Percentiles rank a stretch among this genome's conserved stretches.
phyloP scores from a whole-genome alignment of 176 grass and related monocot genomes.

The Areca catechu region DNA sequence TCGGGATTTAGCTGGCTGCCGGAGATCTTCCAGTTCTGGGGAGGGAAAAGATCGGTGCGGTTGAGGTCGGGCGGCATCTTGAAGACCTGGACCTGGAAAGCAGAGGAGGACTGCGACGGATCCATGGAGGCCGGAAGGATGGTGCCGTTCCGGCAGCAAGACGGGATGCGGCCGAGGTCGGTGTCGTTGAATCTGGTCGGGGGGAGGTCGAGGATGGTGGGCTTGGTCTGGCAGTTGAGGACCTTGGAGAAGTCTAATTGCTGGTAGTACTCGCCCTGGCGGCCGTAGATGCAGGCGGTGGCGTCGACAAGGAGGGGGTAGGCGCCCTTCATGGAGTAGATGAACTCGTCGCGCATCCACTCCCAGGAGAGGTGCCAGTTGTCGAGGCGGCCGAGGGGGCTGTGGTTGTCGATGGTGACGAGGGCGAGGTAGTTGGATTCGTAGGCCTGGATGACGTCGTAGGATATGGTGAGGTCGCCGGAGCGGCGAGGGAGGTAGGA shows the following conservation, averaged over 20 bases:
- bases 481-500: conserved; percentile 40
- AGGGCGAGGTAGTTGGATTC: conserved; percentile 65
- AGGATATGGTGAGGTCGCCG: conserved; percentile 78
- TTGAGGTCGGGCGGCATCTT: conserved; percentile 92
- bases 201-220: conserved; percentile 62
- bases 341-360: conserved; percentile 74
- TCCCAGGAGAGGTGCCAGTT: conserved; percentile 79
- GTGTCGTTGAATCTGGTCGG: conserved; percentile 67
- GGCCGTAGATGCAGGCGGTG: conserved; percentile 58
- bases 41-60: conserved; percentile 56
- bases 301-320: conserved; percentile 41
- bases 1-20: conserved; percentile 62
- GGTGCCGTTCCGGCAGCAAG: conserved; percentile 93
- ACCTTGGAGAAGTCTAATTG: conserved; percentile 65
- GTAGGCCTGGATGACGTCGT: conserved; percentile 68
- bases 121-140: conserved; percentile 86
- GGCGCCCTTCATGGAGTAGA: conserved; percentile 66
- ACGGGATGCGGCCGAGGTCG: conserved; percentile 41
- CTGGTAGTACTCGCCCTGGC: conserved; percentile 44
- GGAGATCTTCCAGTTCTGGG: conserved; percentile 56
- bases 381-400: conserved; percentile 74
- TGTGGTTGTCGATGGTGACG: conserved; percentile 76
- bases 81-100: conserved; percentile 92
- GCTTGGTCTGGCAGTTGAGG: conserved; percentile 65
- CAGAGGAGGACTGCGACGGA: conserved; percentile 55